phyloP scores from a whole-genome alignment of 768 basidiomycete species.

The Leccinum variicolor region DNA sequence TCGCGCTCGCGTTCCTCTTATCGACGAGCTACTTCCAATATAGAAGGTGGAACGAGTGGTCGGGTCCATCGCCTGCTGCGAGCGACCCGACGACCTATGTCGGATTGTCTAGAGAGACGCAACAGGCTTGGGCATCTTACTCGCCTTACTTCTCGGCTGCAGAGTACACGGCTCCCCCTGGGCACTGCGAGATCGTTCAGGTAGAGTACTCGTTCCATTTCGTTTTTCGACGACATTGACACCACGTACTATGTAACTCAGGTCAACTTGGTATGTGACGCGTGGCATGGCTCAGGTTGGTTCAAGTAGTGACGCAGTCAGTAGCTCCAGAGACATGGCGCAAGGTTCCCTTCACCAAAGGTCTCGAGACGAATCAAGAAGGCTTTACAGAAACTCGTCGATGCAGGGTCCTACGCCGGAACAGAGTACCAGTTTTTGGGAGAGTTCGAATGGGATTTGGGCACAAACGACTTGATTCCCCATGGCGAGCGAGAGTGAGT shows the following conservation, averaged over 20 bases:
- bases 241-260: neutral
- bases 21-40: constrained; percentile 9
- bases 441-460: constrained; percentile 57
- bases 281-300: neutral
- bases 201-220: constrained; percentile 28
- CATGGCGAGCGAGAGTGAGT: constrained; percentile 65
- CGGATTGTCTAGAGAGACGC: constrained; percentile 19
- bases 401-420: constrained; percentile 43
- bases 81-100: neutral
- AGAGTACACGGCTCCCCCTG: constrained; percentile 45
- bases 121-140: constrained; percentile 55
- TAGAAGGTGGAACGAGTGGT: constrained; percentile 6
- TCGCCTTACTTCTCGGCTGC: constrained; percentile 54
- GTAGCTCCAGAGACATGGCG: constrained; percentile 79
- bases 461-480: constrained; percentile 54
- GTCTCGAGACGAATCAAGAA: constrained; percentile 40
- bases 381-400: constrained; percentile 53
- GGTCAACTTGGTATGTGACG: constrained; percentile 29
- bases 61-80: neutral
- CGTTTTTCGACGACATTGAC: neutral
- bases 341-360: constrained; percentile 65
- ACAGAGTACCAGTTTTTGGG: constrained; percentile 52
- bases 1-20: constrained; percentile 15
- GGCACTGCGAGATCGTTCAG: constrained; percentile 52
- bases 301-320: constrained; percentile 3